Percentiles rank a stretch among this genome's conserved stretches.
Conservation (phyloP, 2,329 filamentous ascomycete species). For the Chrysosporium keratinophilum region DNA sequence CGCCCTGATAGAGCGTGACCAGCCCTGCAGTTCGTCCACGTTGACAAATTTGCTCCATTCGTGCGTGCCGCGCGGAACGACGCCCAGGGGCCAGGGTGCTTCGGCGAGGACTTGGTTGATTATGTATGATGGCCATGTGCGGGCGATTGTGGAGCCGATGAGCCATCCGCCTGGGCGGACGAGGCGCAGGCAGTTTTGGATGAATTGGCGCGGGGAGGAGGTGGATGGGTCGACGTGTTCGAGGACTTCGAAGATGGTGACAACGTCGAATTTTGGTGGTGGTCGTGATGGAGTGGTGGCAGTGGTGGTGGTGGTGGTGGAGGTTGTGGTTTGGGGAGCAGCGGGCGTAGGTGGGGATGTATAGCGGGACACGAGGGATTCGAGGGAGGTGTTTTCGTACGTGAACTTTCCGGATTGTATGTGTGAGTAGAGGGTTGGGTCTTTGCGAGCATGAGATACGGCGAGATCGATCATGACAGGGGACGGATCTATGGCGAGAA, state of each 20-base stretch:
- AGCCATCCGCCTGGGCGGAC: slow-evolving; percentile 89
- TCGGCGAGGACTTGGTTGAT: slow-evolving; percentile 90
- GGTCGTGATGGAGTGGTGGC: slow-evolving; percentile 28
- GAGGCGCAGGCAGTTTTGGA: slow-evolving; percentile 47
- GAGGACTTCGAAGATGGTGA: slow-evolving; percentile 84
- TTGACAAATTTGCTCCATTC: slow-evolving; percentile 97
- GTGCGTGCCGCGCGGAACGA: slow-evolving; percentile 87
- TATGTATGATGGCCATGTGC: slow-evolving; percentile 79
- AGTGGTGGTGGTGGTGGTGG: slow-evolving; percentile 24
- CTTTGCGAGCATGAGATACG: slow-evolving; percentile 59
- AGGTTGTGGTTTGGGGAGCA: slow-evolving; percentile 15
- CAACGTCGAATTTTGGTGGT: slow-evolving; percentile 54
- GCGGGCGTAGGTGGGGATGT: background rate
- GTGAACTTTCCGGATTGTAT: slow-evolving; percentile 47
- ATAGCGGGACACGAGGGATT: slow-evolving; percentile 40
- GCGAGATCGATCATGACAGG: slow-evolving; percentile 50
- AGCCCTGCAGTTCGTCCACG: slow-evolving; percentile 39
- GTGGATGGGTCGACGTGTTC: slow-evolving; percentile 77
- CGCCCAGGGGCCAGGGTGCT: slow-evolving; percentile 55
- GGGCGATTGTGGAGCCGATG: slow-evolving; percentile 80
- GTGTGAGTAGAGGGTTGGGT: slow-evolving; percentile 52
- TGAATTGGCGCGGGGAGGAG: slow-evolving; percentile 60
- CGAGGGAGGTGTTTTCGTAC: slow-evolving; percentile 69
- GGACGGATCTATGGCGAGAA: slow-evolving; percentile 40
- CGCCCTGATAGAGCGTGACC: slow-evolving; percentile 25